Percentiles rank a stretch among this genome's conserved stretches.
Conservation (phyloP, 108 stramenopile species). For the Skeletonema menzelii region DNA sequence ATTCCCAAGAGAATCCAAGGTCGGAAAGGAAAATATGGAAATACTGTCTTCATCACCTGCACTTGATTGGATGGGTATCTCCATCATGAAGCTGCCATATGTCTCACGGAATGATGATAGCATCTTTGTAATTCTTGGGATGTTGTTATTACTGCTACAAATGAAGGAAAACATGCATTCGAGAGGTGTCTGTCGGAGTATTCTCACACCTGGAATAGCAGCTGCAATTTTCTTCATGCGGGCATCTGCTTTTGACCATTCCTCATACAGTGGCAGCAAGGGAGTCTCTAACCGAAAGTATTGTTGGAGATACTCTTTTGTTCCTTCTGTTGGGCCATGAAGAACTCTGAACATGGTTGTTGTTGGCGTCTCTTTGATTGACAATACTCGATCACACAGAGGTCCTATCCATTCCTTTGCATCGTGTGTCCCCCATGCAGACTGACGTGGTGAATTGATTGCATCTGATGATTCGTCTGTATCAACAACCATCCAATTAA, state of each 20-base stretch:
- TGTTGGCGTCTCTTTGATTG: conserved; percentile 73
- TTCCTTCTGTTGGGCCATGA: conserved; percentile 33
- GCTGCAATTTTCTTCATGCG: conserved; percentile 67
- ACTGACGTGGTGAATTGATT: conserved; percentile 20
- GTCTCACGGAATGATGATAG: conserved; percentile 69
- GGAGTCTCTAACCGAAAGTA: conserved; percentile 80
- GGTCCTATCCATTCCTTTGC: conserved; percentile 86
- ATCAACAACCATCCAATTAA: conserved; percentile 78
- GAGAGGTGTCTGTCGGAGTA: conserved; percentile 92
- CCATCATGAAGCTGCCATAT: conserved; percentile 75
- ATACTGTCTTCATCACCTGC: conserved; percentile 9
- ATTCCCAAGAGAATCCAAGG: conserved; percentile 39
- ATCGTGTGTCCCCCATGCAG: conserved; percentile 87
- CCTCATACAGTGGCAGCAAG: conserved; percentile 63
- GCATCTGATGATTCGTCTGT: conserved; percentile 17
- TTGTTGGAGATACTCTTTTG: conserved; percentile 44
- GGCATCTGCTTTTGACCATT: conserved; percentile 68
- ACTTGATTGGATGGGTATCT: conserved; percentile 23
- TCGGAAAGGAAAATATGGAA: conserved; percentile 84
- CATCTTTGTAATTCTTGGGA: conserved; percentile 94
- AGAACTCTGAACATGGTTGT: conserved; percentile 78
- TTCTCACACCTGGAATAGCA: conserved; percentile 85
- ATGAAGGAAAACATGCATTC: conserved; percentile 98
- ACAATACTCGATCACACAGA: conserved; percentile 55
- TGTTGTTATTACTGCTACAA: conserved; percentile 99